A percentile compares a stretch with the other conserved stretches of the same genome.
These are phyloP conservation scores for Blastobotrys raffinosifermentans DNA, from an alignment of 1,139 yeast species.

Conservation along the genomic window DNA sequence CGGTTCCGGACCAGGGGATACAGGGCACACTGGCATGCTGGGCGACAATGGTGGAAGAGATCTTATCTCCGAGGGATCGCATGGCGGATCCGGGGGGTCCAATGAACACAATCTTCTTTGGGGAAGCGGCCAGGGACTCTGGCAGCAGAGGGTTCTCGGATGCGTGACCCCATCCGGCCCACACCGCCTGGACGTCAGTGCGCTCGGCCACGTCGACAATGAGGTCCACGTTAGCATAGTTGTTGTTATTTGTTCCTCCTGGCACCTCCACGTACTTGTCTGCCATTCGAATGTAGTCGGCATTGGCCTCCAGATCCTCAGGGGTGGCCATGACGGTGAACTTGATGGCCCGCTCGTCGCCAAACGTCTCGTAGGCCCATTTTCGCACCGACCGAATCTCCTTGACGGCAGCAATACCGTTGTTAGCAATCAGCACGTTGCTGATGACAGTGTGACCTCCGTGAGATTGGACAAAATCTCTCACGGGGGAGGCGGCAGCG, in stretches of 20 bases:
- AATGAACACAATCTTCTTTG: slow-evolving; percentile 81
- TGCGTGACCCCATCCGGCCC: slow-evolving; percentile 99
- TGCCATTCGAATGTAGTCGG: slow-evolving; percentile 98
- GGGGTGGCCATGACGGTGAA: slow-evolving; percentile 99
- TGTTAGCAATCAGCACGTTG: slow-evolving; percentile 84
- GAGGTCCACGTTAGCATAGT: slow-evolving; percentile 94
- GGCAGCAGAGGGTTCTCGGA: slow-evolving; percentile 95
- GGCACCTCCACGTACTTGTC: slow-evolving; percentile 98
- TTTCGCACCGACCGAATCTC: slow-evolving; percentile 95
- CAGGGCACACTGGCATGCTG: slow-evolving; percentile 98
- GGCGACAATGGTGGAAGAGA: slow-evolving; percentile 95
- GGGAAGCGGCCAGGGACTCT: slow-evolving; percentile 85
- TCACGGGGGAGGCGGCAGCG: slow-evolving; percentile 71
- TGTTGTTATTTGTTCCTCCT: slow-evolving; percentile 97
- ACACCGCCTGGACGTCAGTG: slow-evolving; percentile 93
- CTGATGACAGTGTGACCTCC: slow-evolving; percentile 96
- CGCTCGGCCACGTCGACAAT: slow-evolving; percentile 97
- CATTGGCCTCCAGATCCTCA: slow-evolving; percentile 93
- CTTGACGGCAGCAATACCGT: slow-evolving; percentile 98
- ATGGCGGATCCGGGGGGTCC: slow-evolving; percentile 99
- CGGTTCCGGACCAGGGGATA: slow-evolving; percentile 99
- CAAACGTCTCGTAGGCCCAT: slow-evolving; percentile 98
- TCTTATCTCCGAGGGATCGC: slow-evolving; percentile 98
- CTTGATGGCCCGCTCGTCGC: slow-evolving; percentile 86
- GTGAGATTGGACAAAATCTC: slow-evolving; percentile 76